These are phyloP conservation scores for Fusarium sp. DNA, from an alignment of 2,329 filamentous ascomycete genomes.

Conservation along the genomic window DNA sequence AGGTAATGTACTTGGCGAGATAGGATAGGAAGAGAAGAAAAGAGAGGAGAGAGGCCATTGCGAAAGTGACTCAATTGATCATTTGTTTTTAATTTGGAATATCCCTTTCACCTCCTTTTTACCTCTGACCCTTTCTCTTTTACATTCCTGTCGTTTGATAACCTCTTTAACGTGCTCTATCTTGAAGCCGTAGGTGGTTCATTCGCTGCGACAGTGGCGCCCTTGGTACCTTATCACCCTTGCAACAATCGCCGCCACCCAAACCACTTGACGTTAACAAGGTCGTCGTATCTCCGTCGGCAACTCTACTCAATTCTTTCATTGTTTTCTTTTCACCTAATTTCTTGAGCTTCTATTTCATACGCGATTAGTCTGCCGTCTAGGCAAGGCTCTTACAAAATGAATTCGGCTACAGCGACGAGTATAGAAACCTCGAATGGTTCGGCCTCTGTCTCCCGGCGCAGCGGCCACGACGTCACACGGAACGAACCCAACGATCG, in stretches of 20 bases:
- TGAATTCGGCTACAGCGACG: conserved; percentile 58
- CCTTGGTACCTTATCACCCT: conserved; percentile 32
- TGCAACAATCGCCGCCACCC: conserved; percentile 30
- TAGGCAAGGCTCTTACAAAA: conserved; percentile 41
- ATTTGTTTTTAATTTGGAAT: conserved; percentile 1
- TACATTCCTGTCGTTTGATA: conserved; percentile 38
- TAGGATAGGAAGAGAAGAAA: conserved; percentile 1
- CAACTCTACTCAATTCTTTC: conserved; percentile 10
- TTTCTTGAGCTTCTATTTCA: neutral
- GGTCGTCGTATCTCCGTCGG: conserved; percentile 12
- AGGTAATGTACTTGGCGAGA: conserved; percentile 29
- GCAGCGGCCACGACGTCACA: conserved; percentile 45
- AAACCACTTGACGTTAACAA: conserved; percentile 34
- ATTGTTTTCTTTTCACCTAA: neutral
- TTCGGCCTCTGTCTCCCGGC: conserved; percentile 42
- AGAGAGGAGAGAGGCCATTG: conserved; percentile 23
- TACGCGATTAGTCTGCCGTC: conserved; percentile 24
- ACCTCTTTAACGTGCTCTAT: conserved; percentile 30
- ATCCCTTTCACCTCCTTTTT: conserved; percentile 22
- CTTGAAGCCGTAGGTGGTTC: conserved; percentile 30
- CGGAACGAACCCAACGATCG: conserved; percentile 41
- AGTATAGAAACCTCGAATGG: conserved; percentile 49
- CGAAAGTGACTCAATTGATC: conserved; percentile 33
- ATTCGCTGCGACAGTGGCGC: conserved; percentile 35
- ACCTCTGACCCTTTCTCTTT: conserved; percentile 12